These are phyloP conservation scores for Schrenkiella parvula DNA, from an alignment of 345 rosid genomes.

Conservation along the genomic window DNA sequence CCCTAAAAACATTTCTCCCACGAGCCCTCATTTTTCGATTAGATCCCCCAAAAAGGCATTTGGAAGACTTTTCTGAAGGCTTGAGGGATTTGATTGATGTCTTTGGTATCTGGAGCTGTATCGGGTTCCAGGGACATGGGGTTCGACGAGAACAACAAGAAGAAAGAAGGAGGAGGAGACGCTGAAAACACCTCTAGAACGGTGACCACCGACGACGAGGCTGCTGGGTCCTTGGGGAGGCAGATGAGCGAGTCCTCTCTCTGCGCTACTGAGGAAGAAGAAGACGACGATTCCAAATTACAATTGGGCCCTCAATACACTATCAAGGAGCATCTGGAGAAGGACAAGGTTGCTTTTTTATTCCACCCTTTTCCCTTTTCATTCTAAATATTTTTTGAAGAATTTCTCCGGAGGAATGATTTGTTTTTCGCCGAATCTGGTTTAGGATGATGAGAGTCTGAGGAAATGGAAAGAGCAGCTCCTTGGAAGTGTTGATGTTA, in stretches of 20 bases:
- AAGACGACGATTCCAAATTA: constrained; percentile 41
- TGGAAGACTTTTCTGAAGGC: not conserved
- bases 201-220: constrained; percentile 29
- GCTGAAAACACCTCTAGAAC: constrained; percentile 15
- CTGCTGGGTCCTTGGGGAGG: constrained; percentile 33
- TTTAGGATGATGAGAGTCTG: constrained; percentile 75
- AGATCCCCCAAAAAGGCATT: not conserved
- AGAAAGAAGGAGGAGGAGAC: not conserved
- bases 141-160: constrained; percentile 37
- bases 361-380: not conserved
- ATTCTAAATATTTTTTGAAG: not conserved
- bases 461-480: constrained; percentile 90
- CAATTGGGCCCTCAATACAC: constrained; percentile 76
- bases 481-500: constrained; percentile 64
- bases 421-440: not conserved
- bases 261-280: constrained; percentile 48
- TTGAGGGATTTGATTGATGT: constrained; percentile 40
- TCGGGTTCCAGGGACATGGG: constrained; percentile 56
- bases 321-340: constrained; percentile 68
- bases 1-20: constrained; percentile 1
- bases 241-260: constrained; percentile 46
- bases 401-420: not conserved
- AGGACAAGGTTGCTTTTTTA: constrained; percentile 50
- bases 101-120: constrained; percentile 47
- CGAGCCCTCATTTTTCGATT: not conserved